Base-by-base conservation (phyloP, 495 filamentous ascomycete species). In the Aspergillus cavernicola region DNA sequence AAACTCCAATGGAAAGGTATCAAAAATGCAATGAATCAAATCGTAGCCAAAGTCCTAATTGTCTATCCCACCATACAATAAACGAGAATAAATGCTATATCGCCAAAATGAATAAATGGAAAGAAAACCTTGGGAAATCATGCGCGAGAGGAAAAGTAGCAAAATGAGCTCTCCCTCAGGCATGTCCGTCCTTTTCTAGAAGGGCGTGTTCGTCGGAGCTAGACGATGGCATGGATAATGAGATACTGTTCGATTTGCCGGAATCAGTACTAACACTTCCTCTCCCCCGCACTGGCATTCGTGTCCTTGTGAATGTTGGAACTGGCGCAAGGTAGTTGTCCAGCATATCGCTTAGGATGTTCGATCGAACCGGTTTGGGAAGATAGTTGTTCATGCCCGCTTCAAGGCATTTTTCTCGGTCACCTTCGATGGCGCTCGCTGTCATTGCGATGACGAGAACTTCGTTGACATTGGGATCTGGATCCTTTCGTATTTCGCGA, bases 301-400 rank as follows among this genome's bases (percentile, higher is more conserved):
- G 61, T 42, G 73, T 62, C 57, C 72, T 60, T 55, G 77, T 68
- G 20, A 66, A 65, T 0, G 69, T 61, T 7, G 71, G 71, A 57
- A 81, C 80, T 11, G 74, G 81, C 15, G 76, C 79, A 31, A 83
- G 71, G 60, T 90, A 90, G 15, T 77, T 72, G 54, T 91, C 87
- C 44, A 92, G 63, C 74, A 91, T 88, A 61, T 82, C 80, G 66
- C 85, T 89, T 31, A 92, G 71, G 38, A 90, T 75, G 19, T 83
- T 81, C 13, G 80, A 83, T 45, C 89, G 78, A 1, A 96, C 91
- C 8, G 91, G 91, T 65, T 96, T 96, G 20, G 91, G 90, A 5
- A 96, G 82, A 55, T 96, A 96, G 56, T 96, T 90, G 69, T 95
- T 95, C 91, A 96, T 96, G 23, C 91, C 91, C 0, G 89, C 88